phyloP scores from a whole-genome alignment of 345 rosid species.

The Eucalyptus decipiens region DNA sequence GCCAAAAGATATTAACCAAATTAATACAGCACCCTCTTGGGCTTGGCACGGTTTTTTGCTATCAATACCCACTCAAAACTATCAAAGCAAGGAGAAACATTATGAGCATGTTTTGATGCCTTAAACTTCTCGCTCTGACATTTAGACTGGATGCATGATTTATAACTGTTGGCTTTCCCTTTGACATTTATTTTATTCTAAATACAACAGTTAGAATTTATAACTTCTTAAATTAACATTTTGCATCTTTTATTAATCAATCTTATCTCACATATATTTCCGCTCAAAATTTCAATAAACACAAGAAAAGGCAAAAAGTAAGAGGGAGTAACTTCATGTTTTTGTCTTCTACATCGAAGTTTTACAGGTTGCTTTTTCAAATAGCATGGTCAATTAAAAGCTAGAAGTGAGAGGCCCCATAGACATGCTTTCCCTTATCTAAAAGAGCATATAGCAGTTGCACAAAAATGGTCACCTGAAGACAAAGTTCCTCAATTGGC shows the following conservation, averaged over 20 bases:
- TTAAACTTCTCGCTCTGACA: background rate
- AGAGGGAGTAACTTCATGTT: background rate
- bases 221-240: background rate
- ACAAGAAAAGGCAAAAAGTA: background rate
- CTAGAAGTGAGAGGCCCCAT: background rate
- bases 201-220: background rate
- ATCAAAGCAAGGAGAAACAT: background rate
- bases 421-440: background rate
- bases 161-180: background rate
- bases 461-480: constrained; percentile 41
- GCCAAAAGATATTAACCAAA: background rate
- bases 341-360: background rate
- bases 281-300: background rate
- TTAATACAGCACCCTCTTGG: background rate
- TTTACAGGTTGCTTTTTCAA: background rate
- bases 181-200: background rate
- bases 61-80: background rate
- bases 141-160: background rate
- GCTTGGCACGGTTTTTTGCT: background rate
- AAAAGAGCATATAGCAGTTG: background rate
- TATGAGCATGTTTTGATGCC: background rate
- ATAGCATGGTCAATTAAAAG: background rate
- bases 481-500: constrained; percentile 92
- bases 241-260: background rate
- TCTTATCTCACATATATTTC: background rate